Evolutionary conservation across 495 filamentous ascomycete species (phyloP).

Genomic region (Neurospora sp.): DNA sequence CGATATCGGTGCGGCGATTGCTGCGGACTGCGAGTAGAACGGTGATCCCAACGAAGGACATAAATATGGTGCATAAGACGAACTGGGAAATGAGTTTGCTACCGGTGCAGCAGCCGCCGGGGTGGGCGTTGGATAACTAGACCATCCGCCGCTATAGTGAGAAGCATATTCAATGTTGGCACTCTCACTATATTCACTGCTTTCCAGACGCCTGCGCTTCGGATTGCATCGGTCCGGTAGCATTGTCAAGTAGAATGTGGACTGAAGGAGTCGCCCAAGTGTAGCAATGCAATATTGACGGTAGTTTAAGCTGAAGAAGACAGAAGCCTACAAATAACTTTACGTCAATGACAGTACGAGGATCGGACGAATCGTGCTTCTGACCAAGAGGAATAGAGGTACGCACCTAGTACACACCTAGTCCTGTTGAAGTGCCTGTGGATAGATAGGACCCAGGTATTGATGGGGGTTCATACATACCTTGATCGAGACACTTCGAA

Average conservation of each 20-base stretch:
- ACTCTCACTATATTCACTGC: neutral
- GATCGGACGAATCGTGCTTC: no score
- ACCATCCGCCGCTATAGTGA: neutral
- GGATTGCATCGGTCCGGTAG: neutral
- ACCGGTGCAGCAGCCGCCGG: neutral
- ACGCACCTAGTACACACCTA: no score
- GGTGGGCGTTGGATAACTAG: no score
- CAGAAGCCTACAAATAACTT: neutral
- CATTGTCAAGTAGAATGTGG: neutral
- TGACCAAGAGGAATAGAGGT: no score
- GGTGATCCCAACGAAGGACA: no score
- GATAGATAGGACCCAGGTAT: no score
- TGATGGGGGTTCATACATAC: no score
- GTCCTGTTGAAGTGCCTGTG: no score
- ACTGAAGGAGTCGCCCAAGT: neutral
- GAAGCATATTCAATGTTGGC: neutral
- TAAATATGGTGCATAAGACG: no score
- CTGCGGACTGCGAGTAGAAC: no score
- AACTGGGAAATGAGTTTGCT: neutral
- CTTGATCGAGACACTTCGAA: no score
- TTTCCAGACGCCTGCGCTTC: neutral
- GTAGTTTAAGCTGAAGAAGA: neutral
- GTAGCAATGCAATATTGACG: neutral
- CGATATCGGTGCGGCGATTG: no score
- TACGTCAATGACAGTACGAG: neutral